Evolutionary conservation across 805 yeast genomes (phyloP), one percentile per base, ranked within the genome.

Genomic region (Candida wancherniae): DNA sequence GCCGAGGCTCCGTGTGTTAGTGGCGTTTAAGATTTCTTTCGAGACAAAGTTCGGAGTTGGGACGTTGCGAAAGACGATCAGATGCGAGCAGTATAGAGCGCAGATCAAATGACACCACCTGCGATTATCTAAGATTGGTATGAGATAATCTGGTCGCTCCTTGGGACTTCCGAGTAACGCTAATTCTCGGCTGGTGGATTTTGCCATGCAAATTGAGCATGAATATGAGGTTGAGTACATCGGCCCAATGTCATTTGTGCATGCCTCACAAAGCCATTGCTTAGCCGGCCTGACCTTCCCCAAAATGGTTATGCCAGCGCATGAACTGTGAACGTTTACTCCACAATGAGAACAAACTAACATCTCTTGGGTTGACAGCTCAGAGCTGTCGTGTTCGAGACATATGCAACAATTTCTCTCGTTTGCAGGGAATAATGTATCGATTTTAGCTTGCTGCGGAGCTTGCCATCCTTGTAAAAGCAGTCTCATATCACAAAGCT

Each of bases 61-160:
- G 13, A 37, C 26, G 19, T 24, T 29, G 10, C 40, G 33, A 34
- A 52, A 49, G 1, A 33, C 32, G 10, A 47, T 55, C 4, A 69
- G 50, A n/a, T 61, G 57, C 4, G 71, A 56, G 17, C 62, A 59
- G 49, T 78, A 77, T 0, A 82, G 29, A 0, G 88, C 79, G 57
- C 97, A 87, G 3, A 73, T 39, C 3, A 80, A 58, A 60, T 87
- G 96, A 19, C 78, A 76, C 96, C 96, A 87, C 35, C 68, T 64
- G 1, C 84, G 84, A 1, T 61, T 41, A 33, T 67, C 72, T 4
- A 50, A 43, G 0, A 92, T 76, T n/a, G 85, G 67, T 47, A 83
- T 82, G 44, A 85, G 52, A 18, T 77, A 84, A 44, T 81, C 88
- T 0, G 84, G 78, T 18, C 55, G 55, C 1, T 68, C 67, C 23